phyloP scores from a whole-genome alignment of 495 filamentous ascomycete species.

The Stereocaulon alpinum region DNA sequence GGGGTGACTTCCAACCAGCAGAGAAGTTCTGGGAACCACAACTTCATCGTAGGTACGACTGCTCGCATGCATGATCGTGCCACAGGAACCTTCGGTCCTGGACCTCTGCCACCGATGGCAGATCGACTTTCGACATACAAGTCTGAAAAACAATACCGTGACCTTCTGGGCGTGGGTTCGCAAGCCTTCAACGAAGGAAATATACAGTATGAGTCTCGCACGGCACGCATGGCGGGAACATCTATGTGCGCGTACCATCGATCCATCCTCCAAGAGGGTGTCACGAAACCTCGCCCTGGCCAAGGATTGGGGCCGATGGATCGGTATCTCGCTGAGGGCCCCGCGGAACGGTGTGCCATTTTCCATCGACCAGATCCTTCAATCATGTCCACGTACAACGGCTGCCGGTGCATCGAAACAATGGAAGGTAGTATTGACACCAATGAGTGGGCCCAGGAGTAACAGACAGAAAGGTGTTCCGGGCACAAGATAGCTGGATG shows the following conservation, averaged over 20 bases:
- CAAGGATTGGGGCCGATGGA: slow-evolving; percentile 15
- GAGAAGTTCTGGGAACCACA: background rate
- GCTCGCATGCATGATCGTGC: slow-evolving; percentile 1
- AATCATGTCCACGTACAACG: background rate
- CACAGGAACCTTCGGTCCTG: background rate
- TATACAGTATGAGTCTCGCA: background rate
- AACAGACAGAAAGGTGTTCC: background rate
- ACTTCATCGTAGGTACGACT: background rate
- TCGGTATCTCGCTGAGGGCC: slow-evolving; percentile 12
- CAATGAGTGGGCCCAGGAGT: background rate
- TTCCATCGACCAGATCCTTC: slow-evolving; percentile 5
- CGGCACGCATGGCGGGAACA: background rate
- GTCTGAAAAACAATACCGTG: background rate
- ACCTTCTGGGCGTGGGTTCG: slow-evolving; percentile 8
- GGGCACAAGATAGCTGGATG: background rate
- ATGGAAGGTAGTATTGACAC: slow-evolving; percentile 1
- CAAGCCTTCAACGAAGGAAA: background rate
- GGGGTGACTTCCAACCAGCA: background rate
- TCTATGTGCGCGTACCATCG: background rate
- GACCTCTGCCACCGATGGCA: background rate
- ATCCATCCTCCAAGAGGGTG: background rate
- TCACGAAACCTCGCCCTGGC: background rate
- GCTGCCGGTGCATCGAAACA: background rate
- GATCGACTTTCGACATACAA: background rate
- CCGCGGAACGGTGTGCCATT: slow-evolving; percentile 13